A percentile compares a stretch with the other conserved stretches of the same genome.
Conservation (phyloP, 306 rosid species). For the Cucurbita moschata region DNA sequence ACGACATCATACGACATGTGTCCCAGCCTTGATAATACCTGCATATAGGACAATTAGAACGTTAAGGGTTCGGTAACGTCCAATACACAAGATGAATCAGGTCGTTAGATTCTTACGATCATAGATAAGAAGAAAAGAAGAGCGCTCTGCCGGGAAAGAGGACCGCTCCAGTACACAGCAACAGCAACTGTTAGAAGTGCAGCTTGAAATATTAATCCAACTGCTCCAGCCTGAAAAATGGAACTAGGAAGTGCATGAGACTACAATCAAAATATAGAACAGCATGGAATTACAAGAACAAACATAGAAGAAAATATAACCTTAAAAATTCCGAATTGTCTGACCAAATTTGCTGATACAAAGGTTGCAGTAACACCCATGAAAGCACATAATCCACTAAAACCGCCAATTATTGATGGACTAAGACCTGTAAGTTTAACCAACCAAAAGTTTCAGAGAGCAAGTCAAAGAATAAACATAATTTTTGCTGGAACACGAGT, state of each 20-base stretch:
- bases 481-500: not conserved
- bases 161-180: slow-evolving; percentile 68
- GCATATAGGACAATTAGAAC: slow-evolving; percentile 8
- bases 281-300: slow-evolving; percentile 2
- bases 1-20: slow-evolving; percentile 95
- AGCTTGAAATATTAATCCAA: slow-evolving; percentile 85
- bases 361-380: slow-evolving; percentile 98
- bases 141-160: slow-evolving; percentile 54
- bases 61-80: not conserved
- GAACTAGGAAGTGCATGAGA: slow-evolving; percentile 10
- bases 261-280: not conserved
- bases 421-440: slow-evolving; percentile 43
- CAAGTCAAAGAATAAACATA: not conserved
- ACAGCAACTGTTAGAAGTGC: slow-evolving; percentile 79
- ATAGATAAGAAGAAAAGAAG: slow-evolving; percentile 64
- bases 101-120: slow-evolving; percentile 45
- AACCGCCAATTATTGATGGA: slow-evolving; percentile 81
- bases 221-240: slow-evolving; percentile 73
- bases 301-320: slow-evolving; percentile 20
- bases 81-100: not conserved
- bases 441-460: not conserved
- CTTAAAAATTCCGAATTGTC: slow-evolving; percentile 73
- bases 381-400: slow-evolving; percentile 79
- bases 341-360: slow-evolving; percentile 68
- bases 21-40: slow-evolving; percentile 82